Percentiles rank a stretch among this genome's conserved stretches.
Conservation (phyloP, 2,329 filamentous ascomycete species). For the Aspergillus tubingensis region DNA sequence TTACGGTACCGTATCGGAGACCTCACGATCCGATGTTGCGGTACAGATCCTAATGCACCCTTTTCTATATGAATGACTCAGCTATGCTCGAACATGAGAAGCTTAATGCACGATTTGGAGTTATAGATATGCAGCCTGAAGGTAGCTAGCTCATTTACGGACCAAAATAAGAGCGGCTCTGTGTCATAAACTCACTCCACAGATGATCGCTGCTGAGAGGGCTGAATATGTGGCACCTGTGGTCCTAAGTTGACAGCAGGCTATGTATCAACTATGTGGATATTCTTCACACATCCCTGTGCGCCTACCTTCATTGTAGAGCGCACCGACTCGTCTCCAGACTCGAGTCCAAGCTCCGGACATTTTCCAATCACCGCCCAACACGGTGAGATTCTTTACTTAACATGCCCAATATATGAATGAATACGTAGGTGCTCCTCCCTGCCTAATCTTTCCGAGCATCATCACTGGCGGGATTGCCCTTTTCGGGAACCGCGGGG, state of each 20-base stretch:
- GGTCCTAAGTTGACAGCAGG: too few species aligned
- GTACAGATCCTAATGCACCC: neutral
- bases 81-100: neutral
- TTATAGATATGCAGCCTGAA: neutral
- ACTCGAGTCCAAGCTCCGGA: neutral
- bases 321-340: too few species aligned
- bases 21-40: constrained; percentile 10
- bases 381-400: neutral
- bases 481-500: neutral
- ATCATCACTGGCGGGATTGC: neutral
- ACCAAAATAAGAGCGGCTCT: too few species aligned
- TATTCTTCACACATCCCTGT: too few species aligned
- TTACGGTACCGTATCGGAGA: constrained; percentile 21
- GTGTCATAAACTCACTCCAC: too few species aligned
- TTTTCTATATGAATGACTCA: neutral
- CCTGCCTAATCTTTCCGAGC: neutral
- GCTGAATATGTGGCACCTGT: too few species aligned
- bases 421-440: neutral
- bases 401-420: too few species aligned
- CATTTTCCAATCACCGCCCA: neutral
- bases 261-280: too few species aligned
- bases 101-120: neutral
- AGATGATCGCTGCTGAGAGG: too few species aligned
- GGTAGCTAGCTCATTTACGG: neutral
- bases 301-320: too few species aligned